Base-by-base conservation (phyloP, 148 eudicot genomes). In the Fagopyrum homotropicum region DNA sequence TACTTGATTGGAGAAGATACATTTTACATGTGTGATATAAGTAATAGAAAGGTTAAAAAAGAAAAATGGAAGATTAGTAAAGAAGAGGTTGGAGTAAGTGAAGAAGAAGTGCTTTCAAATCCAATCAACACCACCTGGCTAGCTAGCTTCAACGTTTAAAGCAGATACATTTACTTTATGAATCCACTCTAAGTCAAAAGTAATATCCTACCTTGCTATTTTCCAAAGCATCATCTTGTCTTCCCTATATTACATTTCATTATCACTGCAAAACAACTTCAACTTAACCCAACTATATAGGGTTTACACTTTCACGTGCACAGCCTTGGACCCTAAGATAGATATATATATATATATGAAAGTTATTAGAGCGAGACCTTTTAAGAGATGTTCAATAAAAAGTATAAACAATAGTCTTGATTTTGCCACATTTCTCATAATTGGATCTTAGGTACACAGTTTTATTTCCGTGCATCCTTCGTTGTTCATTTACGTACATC, bases 131-230 rank as follows among this genome's bases (percentile, higher is more conserved):
- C 71, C 47, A 66, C 9, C 63, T 35, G 40, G 40, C 40, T 35
- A 35, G 40, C 40, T 35, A 57, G 9, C 19, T 66, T 43, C 47
- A 35, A 17, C 71, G 46, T 14, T 66, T 66, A 66, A 66, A 66
- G 71, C 19, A 43, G 71, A 40, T 45, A 35, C 47, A 3, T 66
- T 14, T 66, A 40, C 71, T 66, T 66, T 66, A 35, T 66, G 46
- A 66, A 66, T 63, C 45, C 46, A 66, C 47, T 66, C 14, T 43
- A 14, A 35, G 71, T 66, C 71, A 66, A 66, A 35, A 66, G 71
- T 66, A 66, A 17, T 9, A 26, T 17, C 17, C 22, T 66, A 66
- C 46, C 71, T 66, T 66, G 15, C 68, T 66, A 7, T 64, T 5
- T 35, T 64, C 66, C 66, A 60, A 60, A 60, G 40, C 66, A 60